These are phyloP conservation scores for Acer saccharum DNA, from an alignment of 345 rosid species.

Conservation along the genomic window DNA sequence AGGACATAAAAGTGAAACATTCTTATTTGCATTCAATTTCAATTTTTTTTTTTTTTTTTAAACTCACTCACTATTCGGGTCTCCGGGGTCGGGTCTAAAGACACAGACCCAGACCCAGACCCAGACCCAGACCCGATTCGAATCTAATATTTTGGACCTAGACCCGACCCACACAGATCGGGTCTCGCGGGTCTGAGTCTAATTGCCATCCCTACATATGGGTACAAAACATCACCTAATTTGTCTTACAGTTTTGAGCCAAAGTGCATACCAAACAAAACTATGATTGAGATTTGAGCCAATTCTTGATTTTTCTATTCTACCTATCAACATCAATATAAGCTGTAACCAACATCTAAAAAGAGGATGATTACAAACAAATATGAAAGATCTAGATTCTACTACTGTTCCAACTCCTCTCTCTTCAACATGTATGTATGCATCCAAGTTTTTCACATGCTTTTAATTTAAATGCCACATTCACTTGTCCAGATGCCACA, in stretches of 20 bases:
- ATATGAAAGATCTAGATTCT: neutral
- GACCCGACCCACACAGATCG: too few relatives aligned
- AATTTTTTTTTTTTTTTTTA: too few relatives aligned
- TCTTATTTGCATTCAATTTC: too few relatives aligned
- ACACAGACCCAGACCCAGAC: too few relatives aligned
- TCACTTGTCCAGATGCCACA: neutral
- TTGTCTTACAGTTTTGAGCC: neutral
- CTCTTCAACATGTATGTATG: neutral
- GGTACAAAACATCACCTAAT: neutral
- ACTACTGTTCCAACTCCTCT: neutral
- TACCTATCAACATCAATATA: neutral
- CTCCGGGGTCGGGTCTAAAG: too few relatives aligned
- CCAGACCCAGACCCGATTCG: too few relatives aligned
- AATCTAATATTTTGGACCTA: too few relatives aligned
- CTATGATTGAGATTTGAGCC: neutral
- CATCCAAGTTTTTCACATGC: conserved; percentile 4
- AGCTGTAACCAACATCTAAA: neutral
- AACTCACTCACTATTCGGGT: too few relatives aligned
- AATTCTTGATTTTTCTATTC: neutral
- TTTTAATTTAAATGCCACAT: neutral
- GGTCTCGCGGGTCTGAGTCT: too few relatives aligned
- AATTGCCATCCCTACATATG: too few relatives aligned
- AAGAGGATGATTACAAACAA: neutral
- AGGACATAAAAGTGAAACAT: too few relatives aligned
- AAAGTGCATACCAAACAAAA: neutral